Evolutionary conservation across 768 basidiomycete species (phyloP), one percentile per base, ranked within the genome.

Genomic region (Agaricus sinodeliciosus): DNA sequence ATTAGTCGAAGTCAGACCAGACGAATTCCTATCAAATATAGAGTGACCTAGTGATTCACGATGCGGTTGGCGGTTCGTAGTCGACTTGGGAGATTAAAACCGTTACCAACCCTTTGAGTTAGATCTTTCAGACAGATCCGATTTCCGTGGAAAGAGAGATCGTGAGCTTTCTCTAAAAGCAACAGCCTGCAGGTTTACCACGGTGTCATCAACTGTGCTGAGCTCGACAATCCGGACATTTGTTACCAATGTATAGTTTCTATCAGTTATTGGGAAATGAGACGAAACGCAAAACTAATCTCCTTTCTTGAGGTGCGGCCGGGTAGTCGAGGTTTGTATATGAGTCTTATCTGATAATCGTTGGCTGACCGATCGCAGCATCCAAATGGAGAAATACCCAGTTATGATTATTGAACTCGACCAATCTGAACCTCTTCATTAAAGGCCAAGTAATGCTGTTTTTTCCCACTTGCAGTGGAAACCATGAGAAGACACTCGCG

Each of bases 61-160:
- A 35, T 39, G 44, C 35, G 35, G 36, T 41, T 48, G 52, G 46
- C 47, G 43, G 28, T 41, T 48, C 52, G 47, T 44, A 41, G 49
- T 44, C 16, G 25, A 48, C 45, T n/a, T 28, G 44, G 27, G 11
- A 41, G 43, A 49, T 36, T 55, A 41, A 39, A 46, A 55, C 55
- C 26, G 50, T 50, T 26, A 55, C 55, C 42, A 50, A 48, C 43
- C 34, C 5, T 11, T 31, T 15, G 15, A 46, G 3, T 15, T 44
- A 16, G 43, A 25, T 46, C 44, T 27, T 48, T 42, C 35, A 45
- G 48, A 50, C 43, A 48, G 55, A 56, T 56, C 43, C 44, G 44
- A 44, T 42, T 45, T 48, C 18, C 12, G 41, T 28, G 37, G 26
- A 47, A 39, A 34, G 8, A 22, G 28, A 42, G 55, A 56, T 56